phyloP scores from a whole-genome alignment of 2,329 filamentous ascomycete species.

The Aspergillus tamarii region DNA sequence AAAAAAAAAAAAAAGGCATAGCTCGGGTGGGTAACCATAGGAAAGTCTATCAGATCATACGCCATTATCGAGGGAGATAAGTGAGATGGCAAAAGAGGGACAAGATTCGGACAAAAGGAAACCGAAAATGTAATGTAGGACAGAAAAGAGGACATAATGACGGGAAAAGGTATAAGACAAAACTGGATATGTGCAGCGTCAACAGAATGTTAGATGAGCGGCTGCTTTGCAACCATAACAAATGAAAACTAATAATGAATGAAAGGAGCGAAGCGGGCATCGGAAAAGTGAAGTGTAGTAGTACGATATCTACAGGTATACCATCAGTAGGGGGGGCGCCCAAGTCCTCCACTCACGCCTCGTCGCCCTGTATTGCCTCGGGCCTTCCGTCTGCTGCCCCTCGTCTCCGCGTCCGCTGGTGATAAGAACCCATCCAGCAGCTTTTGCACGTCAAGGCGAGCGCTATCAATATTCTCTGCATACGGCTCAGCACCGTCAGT shows the following conservation, averaged over 20 bases:
- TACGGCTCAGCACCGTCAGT: conserved; percentile 23
- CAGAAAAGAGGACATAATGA: conserved; percentile 19
- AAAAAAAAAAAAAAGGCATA: conserved; percentile 7
- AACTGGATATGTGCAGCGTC: conserved; percentile 18
- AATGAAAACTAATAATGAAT: conserved; percentile 6
- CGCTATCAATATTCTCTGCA: conserved; percentile 21
- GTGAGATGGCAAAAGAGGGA: conserved; percentile 3
- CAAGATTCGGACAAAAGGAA: conserved; percentile 14
- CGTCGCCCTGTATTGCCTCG: conserved; percentile 25
- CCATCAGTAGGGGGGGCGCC: conserved; percentile 38
- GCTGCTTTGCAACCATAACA: conserved; percentile 4
- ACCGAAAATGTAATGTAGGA: conserved; percentile 13
- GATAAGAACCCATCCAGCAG: conserved; percentile 42
- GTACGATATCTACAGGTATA: neutral
- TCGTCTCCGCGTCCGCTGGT: conserved; percentile 23
- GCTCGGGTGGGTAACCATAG: conserved; percentile 11
- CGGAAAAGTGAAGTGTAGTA: conserved; percentile 11
- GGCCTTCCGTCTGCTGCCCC: conserved; percentile 20
- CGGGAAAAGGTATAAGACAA: conserved; percentile 6
- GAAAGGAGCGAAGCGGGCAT: conserved; percentile 9
- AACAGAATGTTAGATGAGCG: conserved; percentile 10
- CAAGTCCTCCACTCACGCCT: conserved; percentile 33
- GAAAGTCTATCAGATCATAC: conserved; percentile 18
- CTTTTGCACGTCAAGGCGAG: conserved; percentile 39
- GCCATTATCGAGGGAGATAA: neutral